A percentile compares a stretch with the other conserved stretches of the same genome.
Conservation (phyloP, 164 flowering plant species). For the Stephania yunnanensis region DNA sequence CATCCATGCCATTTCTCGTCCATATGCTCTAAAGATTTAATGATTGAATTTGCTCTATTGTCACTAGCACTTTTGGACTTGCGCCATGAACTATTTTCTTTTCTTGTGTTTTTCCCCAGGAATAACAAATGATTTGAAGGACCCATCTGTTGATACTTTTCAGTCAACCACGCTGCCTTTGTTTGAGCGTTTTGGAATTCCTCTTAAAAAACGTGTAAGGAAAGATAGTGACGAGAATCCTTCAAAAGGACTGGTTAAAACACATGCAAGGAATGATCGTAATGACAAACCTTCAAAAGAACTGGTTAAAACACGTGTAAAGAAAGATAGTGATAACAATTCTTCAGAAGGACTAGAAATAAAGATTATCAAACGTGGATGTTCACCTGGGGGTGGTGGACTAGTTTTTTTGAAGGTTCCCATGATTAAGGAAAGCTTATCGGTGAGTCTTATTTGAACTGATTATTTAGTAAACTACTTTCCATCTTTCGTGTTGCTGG, state of each 20-base stretch:
- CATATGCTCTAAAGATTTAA: too few relatives aligned
- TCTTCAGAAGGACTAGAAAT: constrained; percentile 57
- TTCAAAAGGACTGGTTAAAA: too few relatives aligned
- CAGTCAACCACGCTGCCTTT: constrained; percentile 62
- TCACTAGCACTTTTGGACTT: background rate
- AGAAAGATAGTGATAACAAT: too few relatives aligned
- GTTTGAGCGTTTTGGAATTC: constrained; percentile 74
- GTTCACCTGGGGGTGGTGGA: constrained; percentile 86
- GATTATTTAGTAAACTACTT: background rate
- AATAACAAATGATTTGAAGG: constrained; percentile 77
- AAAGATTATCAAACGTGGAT: constrained; percentile 75
- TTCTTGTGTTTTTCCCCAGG: constrained; percentile 33
- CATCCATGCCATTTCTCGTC: too few relatives aligned
- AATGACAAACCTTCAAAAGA: too few relatives aligned
- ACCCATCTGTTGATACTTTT: constrained; percentile 85
- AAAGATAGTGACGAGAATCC: too few relatives aligned
- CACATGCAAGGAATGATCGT: too few relatives aligned
- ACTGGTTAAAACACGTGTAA: too few relatives aligned
- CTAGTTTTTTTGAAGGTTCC: constrained; percentile 67
- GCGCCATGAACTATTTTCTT: background rate
- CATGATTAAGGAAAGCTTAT: constrained; percentile 27
- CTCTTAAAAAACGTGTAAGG: constrained; percentile 5
- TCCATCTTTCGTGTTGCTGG: background rate
- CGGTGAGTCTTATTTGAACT: constrained; percentile 19
- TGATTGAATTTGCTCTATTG: background rate